A percentile compares a stretch with the other conserved stretches of the same genome.
phyloP scores from a whole-genome alignment of 2,329 filamentous ascomycete species.

The Neopestalotiopsis clavispora region DNA sequence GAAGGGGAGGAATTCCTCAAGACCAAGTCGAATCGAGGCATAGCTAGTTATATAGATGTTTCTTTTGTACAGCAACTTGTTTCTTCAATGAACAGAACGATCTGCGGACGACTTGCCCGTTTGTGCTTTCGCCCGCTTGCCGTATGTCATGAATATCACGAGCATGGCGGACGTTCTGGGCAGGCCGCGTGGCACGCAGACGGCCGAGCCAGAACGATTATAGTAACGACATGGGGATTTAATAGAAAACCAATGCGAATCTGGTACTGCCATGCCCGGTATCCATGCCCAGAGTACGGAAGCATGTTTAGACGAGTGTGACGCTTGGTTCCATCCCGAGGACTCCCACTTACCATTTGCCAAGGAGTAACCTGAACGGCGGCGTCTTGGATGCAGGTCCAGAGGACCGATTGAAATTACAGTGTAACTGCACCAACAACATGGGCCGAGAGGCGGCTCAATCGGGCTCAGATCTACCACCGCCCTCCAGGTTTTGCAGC shows the following conservation, averaged over 20 bases:
- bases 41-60: not conserved
- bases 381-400: not conserved
- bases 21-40: not conserved
- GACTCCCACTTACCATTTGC: not conserved
- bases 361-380: not conserved
- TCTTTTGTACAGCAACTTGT: not conserved
- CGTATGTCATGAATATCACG: not conserved
- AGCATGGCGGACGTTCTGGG: not conserved
- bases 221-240: not conserved
- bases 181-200: not conserved
- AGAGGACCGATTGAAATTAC: not conserved
- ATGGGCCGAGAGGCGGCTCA: not conserved
- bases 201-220: not conserved
- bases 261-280: not conserved
- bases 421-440: not conserved
- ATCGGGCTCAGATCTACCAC: not conserved
- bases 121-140: not conserved
- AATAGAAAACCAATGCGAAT: not conserved
- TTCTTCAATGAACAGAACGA: not conserved
- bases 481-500: not conserved
- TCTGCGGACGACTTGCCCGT: not conserved
- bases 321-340: not conserved
- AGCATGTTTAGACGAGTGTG: not conserved
- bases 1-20: not conserved
- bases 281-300: not conserved